These are phyloP conservation scores for Cardamine resedifolia DNA, from an alignment of 345 rosid species.

Conservation along the genomic window DNA sequence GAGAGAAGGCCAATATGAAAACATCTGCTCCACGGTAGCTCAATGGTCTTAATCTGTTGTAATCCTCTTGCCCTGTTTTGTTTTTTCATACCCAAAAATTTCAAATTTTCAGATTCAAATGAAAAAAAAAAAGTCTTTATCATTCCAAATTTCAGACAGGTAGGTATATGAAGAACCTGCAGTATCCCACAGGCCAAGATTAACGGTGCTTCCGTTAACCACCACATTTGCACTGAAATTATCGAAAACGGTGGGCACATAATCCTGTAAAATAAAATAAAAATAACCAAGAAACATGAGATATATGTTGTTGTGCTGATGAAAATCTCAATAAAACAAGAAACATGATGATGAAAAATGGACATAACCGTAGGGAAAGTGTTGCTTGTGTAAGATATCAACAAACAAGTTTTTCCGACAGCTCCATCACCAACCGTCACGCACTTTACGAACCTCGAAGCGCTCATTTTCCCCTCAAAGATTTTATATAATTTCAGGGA, in stretches of 20 bases:
- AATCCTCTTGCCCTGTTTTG: constrained; percentile 91
- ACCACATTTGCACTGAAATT: constrained; percentile 97
- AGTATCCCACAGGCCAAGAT: constrained; percentile 97
- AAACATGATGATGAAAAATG: not conserved
- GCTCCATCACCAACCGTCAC: constrained; percentile 93
- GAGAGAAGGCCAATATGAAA: constrained; percentile 90
- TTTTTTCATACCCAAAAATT: constrained; percentile 11
- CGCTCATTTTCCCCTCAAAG: constrained; percentile 53
- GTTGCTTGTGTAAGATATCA: constrained; percentile 87
- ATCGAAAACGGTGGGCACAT: constrained; percentile 93
- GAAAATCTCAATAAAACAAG: not conserved
- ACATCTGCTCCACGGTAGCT: constrained; percentile 97
- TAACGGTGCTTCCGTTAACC: constrained; percentile 83
- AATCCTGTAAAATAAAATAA: constrained; percentile 51
- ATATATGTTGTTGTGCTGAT: not conserved
- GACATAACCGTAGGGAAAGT: constrained; percentile 69
- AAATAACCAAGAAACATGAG: not conserved
- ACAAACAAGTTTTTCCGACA: constrained; percentile 84
- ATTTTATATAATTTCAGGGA: not conserved
- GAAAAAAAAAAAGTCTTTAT: not conserved
- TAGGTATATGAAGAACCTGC: constrained; percentile 51
- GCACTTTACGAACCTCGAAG: constrained; percentile 81
- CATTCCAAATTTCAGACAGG: not conserved
- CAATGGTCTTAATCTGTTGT: constrained; percentile 86
- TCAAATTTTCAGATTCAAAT: constrained; percentile 8